Base-by-base conservation (phyloP, 305 asterid species). In the Stenogyne calaminthoides region DNA sequence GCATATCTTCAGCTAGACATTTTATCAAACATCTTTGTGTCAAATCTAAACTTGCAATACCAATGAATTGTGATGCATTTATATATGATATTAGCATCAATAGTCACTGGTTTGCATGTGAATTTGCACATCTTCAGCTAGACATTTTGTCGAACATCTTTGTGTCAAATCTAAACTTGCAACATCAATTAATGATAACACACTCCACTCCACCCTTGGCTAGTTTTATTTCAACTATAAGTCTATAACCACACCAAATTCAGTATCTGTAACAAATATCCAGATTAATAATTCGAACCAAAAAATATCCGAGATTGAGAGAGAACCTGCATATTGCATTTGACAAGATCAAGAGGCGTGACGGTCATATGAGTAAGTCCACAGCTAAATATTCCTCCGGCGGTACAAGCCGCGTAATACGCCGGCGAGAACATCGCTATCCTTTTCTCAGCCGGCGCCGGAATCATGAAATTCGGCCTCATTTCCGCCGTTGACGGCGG, bases 251-350 rank as follows among this genome's bases (percentile, higher is more conserved):
- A 49, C 9, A 49, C 47, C 60, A 29, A 66, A 47, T 29, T 27
- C 71, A 67, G 37, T 32, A 47, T 67, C 42, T 44, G 25, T 20
- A 6, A 12, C 14, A 12, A 44, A 20, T 19, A 65, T 47, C n/a
- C 55, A 47, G 56, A 49, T 16, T 49, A 49, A 49, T 49, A 49
- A 49, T 15, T 8, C 37, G 11, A 34, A 34, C 20, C 10, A 34
- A 58, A 14, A 16, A 58, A 58, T 42, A 40, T 8, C 59, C 47
- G 25, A 6, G 0, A 4, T 7, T 6, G 44, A 19, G 59, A 51
- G 63, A 9, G 60, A 46, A 92, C 97, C 95, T 92, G 98, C 98
- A 92, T 92, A 69, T 90, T 92, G 79, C 98, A 92, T 84, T 92
- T 92, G 87, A 90, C 91, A 20, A 92, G 84, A 84, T 92, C 98